Base-by-base conservation (phyloP, 1,284 basidiomycete species). In the Clitocybe nebularis region DNA sequence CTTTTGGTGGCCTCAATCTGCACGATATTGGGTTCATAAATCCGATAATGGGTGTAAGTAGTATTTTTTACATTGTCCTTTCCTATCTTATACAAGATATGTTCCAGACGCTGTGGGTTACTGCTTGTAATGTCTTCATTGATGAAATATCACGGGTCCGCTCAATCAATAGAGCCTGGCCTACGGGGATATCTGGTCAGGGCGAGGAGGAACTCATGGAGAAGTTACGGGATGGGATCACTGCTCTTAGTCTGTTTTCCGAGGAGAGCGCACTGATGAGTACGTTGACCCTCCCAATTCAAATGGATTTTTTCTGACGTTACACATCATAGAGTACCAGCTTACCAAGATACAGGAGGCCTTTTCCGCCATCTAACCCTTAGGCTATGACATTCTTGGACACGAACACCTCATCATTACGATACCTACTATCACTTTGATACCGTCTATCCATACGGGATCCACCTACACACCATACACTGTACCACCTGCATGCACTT, bases 31-130 rank as follows among this genome's bases (percentile, higher is more conserved):
- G 61, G 4, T 58, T 59, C 49, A 58, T 72, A 32, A 74, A 70
- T 49, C 69, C 71, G n/a, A 67, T 74, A 16, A 67, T 71, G 64
- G 69, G 67, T 22, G 71, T 72, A 56, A 58, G 71, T 65, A 9
- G 30, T 11, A 25, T 30, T 17, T 47, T 25, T 25, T 34, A 41
- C 25, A 3, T 11, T 41, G 42, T 21, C 35, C 34, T 23, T 38
- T 28, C 44, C 41, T 36, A 38, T 28, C 25, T 45, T 19, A 29
- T 19, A 44, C 19, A 21, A n/a, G 34, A 32, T 20, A 8, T n/a
- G n/a, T 34, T 30, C 24, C 20, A 72, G 70, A 69, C 65, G 5
- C 55, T 71, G 3, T 71, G 69, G 68, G 60, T 63, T 51, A 56
- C 61, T 23, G 66, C 69, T 16, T 69, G 67, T 49, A 59, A 65